Evolutionary conservation across 441 rosid species (phyloP).

Genomic region (Pelargonium myrrhifolium): DNA sequence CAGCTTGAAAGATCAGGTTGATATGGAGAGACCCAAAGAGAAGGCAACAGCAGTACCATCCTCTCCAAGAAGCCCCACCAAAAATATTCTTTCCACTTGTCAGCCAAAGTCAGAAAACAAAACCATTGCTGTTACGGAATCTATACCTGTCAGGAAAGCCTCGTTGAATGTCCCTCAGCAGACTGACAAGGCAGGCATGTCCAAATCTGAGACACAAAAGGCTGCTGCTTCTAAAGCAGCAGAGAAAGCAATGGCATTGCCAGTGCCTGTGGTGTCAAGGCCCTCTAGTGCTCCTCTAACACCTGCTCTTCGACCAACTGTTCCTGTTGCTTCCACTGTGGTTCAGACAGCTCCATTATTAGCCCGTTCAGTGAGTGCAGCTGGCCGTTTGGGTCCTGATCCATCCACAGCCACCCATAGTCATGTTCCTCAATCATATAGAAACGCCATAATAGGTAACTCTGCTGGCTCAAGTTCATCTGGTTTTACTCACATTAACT

Average conservation of each 20-base stretch:
- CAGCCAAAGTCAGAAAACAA: constrained; percentile 44
- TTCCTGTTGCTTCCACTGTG: constrained; percentile 37
- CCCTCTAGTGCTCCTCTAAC: constrained; percentile 84
- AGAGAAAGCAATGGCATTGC: constrained; percentile 35
- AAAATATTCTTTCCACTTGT: constrained; percentile 26
- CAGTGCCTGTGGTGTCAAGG: constrained; percentile 57
- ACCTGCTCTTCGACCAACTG: constrained; percentile 48
- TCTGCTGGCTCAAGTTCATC: constrained; percentile 50
- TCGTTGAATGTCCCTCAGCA: constrained; percentile 34
- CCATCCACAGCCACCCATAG: constrained; percentile 41
- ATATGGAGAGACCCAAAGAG: constrained; percentile 55
- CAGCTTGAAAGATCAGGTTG: constrained; percentile 36
- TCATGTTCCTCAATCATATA: constrained; percentile 63
- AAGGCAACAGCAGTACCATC: constrained; percentile 38
- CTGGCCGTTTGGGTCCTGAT: constrained; percentile 72
- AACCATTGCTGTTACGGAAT: constrained; percentile 29
- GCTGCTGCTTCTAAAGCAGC: constrained; percentile 33
- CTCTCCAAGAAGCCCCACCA: constrained; percentile 33
- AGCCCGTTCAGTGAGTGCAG: constrained; percentile 76
- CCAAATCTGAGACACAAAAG: constrained; percentile 45
- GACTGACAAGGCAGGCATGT: constrained; percentile 33
- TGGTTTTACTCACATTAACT: constrained; percentile 37
- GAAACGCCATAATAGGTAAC: constrained; percentile 74
- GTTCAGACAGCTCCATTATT: constrained; percentile 58
- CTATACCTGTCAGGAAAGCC: constrained; percentile 32